Percentiles rank a stretch among this genome's conserved stretches.
Evolutionary conservation across 2,329 filamentous ascomycete genomes (phyloP).

Genomic region (Metarhizium guizhouense): DNA sequence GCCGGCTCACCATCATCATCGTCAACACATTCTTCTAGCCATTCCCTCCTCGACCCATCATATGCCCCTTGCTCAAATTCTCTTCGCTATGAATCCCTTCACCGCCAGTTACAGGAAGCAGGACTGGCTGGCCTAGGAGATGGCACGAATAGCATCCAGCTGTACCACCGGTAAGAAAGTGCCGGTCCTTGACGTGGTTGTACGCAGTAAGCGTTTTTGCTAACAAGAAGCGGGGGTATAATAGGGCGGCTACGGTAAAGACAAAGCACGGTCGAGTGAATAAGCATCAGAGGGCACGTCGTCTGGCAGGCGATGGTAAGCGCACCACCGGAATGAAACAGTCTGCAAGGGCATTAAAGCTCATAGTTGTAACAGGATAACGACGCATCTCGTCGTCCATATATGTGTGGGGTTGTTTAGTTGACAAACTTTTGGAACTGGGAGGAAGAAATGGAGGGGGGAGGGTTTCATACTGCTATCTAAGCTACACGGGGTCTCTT

Average conservation of each 20-base stretch:
- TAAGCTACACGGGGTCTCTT: background rate
- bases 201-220: background rate
- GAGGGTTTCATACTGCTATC: too few species aligned
- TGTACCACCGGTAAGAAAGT: conserved; percentile 5
- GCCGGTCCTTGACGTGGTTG: background rate
- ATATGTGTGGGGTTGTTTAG: background rate
- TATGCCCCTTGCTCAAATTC: background rate
- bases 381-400: background rate
- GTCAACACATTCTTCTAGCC: background rate
- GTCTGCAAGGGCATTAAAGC: background rate
- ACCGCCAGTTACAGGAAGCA: conserved; percentile 5
- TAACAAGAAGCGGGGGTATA: background rate
- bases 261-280: background rate
- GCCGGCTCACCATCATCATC: background rate
- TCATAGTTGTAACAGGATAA: background rate
- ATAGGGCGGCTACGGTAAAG: background rate
- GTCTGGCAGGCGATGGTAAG: background rate
- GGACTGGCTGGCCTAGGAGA: conserved; percentile 7
- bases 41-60: background rate
- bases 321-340: background rate
- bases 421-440: background rate
- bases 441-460: background rate
- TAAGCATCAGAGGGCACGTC: background rate
- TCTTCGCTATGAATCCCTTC: conserved; percentile 1
- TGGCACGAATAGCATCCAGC: background rate